Conservation (phyloP, 2,329 filamentous ascomycete species). For the Neospermospora avenae region DNA sequence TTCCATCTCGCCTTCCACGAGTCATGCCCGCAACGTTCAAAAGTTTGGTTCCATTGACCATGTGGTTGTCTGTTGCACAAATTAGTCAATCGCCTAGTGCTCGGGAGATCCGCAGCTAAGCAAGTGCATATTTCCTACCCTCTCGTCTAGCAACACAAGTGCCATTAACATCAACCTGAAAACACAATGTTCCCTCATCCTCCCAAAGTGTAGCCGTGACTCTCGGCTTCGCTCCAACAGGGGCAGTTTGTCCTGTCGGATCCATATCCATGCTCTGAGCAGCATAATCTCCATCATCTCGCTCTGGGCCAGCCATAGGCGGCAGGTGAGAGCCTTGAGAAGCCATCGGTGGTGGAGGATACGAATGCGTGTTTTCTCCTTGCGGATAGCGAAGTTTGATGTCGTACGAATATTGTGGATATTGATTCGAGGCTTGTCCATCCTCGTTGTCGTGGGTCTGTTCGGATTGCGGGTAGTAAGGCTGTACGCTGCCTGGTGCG, state of each 20-base stretch:
- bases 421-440: slow-evolving; percentile 19
- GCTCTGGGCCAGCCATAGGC: slow-evolving; percentile 19
- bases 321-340: slow-evolving; percentile 19
- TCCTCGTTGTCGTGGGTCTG: slow-evolving; percentile 13
- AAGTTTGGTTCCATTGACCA: slow-evolving; percentile 97
- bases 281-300: slow-evolving; percentile 7
- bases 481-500: slow-evolving; percentile 8
- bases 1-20: slow-evolving; percentile 86
- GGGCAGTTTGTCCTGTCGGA: slow-evolving; percentile 83
- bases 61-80: slow-evolving; percentile 73
- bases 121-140: slow-evolving; percentile 50
- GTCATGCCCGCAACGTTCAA: slow-evolving; percentile 98
- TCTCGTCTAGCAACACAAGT: slow-evolving; percentile 93
- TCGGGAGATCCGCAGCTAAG: background rate
- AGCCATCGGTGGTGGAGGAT: slow-evolving; percentile 14
- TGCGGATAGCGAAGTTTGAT: slow-evolving; percentile 27
- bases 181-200: slow-evolving; percentile 93
- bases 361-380: slow-evolving; percentile 14
- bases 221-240: slow-evolving; percentile 91
- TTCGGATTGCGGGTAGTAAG: slow-evolving; percentile 9
- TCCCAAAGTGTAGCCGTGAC: slow-evolving; percentile 97
- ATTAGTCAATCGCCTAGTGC: background rate
- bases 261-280: slow-evolving; percentile 44
- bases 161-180: slow-evolving; percentile 92
- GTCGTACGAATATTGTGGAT: slow-evolving; percentile 28